Base-by-base conservation (phyloP, 169 alveolate species). In the Plasmodium reichenowi region DNA sequence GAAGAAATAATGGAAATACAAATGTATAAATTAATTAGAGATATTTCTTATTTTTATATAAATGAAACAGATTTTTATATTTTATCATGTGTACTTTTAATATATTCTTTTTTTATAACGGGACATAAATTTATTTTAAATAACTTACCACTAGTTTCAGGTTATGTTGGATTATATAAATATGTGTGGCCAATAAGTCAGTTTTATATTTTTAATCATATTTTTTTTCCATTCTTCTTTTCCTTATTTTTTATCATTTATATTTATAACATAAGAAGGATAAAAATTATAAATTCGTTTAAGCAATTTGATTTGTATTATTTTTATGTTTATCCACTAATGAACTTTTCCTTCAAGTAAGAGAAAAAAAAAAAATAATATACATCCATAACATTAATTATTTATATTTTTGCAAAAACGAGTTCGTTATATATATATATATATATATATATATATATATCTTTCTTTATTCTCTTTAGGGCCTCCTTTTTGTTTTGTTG, bases 141-240 rank as follows among this genome's bases (percentile, higher is more conserved):
- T 50, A 52, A 29, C 26, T 29, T 78, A 12, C 89, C 89, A 15
- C 15, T 78, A 20, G 54, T 45, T 32, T 15, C 89, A 59, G 89
- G 72, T 2, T 78, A 64, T 56, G 66, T 52, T n/a, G 89, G 89
- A 9, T 64, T 78, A 9, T 52, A 67, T 15, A 78, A 45, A 52
- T 78, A 78, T 78, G 70, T 50, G 3, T 78, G 89, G 89, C 89
- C 89, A 3, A 3, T 78, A 48, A 64, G 89, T 66, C 89, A 78
- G 59, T 9, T 78, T 4, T 78, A 78, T 32, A 48, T 64, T n/a
- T 63, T 78, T 78, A 50, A 38, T 47, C 89, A 78, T 56, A 47
- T 78, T 3, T 78, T 66, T 66, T 78, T 78, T 24, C 89, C 89
- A 13, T 59, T 78, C 70, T 2, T 78, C 1, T 78, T 78, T 66